A percentile compares a stretch with the other conserved stretches of the same genome.
phyloP scores from a whole-genome alignment of 139 green algal genomes.

The Ulvella scutata region DNA sequence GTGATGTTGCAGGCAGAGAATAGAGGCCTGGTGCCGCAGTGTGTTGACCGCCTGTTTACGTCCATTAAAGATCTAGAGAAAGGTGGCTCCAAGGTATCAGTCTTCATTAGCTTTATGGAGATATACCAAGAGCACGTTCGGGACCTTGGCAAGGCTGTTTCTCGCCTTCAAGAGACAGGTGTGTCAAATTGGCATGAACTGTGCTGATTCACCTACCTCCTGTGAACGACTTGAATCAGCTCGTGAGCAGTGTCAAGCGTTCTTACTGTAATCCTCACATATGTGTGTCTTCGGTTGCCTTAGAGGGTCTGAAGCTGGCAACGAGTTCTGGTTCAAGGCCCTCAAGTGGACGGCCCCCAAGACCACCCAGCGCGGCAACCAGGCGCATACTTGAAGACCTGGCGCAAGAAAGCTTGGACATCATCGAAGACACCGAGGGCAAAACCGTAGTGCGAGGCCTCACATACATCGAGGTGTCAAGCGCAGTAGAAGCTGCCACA shows the following conservation, averaged over 20 bases:
- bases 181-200: too few species aligned
- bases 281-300: too few species aligned
- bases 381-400: not conserved
- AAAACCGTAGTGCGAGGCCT: conserved; percentile 26
- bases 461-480: conserved; percentile 18
- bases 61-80: not conserved
- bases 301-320: too few species aligned
- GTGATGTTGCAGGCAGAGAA: not conserved
- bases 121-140: conserved; percentile 33
- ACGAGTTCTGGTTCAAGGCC: too few species aligned
- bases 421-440: conserved; percentile 22
- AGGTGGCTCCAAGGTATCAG: not conserved
- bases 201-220: too few species aligned
- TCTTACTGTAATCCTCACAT: too few species aligned
- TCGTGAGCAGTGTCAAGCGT: too few species aligned
- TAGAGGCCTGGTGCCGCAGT: conserved; percentile 18
- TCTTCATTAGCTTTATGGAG: conserved; percentile 20
- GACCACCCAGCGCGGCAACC: too few species aligned
- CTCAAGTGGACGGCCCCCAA: too few species aligned
- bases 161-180: not conserved
- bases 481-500: conserved; percentile 9
- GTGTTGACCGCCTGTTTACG: conserved; percentile 14
- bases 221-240: too few species aligned
- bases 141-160: not conserved
- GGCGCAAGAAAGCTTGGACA: conserved; percentile 16